Evolutionary conservation across 2,329 filamentous ascomycete genomes (phyloP).

Genomic region (Ophiostoma sp.): DNA sequence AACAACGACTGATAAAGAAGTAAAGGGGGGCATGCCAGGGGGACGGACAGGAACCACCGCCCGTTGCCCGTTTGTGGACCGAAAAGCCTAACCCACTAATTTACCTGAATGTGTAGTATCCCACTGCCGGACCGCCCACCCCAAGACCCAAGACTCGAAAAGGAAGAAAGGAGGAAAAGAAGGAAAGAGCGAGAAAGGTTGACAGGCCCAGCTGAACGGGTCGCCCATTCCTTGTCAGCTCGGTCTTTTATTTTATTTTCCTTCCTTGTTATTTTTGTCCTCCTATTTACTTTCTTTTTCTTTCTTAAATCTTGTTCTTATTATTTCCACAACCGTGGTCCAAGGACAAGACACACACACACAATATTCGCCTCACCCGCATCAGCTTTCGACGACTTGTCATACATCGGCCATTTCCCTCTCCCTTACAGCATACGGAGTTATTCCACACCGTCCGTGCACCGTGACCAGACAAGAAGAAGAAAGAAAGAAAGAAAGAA

Average conservation of each 20-base stretch:
- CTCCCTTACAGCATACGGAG: conserved; percentile 4
- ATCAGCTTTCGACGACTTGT: background rate
- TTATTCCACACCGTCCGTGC: background rate
- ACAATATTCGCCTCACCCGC: background rate
- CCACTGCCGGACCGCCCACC: background rate
- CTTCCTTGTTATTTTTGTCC: background rate
- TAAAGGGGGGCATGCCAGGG: background rate
- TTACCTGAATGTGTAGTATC: background rate
- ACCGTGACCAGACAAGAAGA: background rate
- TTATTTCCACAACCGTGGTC: background rate
- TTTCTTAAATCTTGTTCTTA: background rate
- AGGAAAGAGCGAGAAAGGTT: background rate
- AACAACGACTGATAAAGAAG: background rate
- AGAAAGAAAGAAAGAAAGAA: background rate
- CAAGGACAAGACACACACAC: background rate
- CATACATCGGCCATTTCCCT: background rate
- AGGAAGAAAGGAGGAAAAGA: background rate
- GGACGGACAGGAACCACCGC: background rate
- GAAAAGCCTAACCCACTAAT: background rate
- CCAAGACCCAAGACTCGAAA: background rate
- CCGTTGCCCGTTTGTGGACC: background rate
- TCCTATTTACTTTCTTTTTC: background rate
- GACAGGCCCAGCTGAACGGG: conserved; percentile 16
- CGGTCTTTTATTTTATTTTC: background rate
- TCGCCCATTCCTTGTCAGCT: background rate